Evolutionary conservation across 192 early-diverging fungal species (phyloP).

Genomic region (Linnemannia schmuckeri): DNA sequence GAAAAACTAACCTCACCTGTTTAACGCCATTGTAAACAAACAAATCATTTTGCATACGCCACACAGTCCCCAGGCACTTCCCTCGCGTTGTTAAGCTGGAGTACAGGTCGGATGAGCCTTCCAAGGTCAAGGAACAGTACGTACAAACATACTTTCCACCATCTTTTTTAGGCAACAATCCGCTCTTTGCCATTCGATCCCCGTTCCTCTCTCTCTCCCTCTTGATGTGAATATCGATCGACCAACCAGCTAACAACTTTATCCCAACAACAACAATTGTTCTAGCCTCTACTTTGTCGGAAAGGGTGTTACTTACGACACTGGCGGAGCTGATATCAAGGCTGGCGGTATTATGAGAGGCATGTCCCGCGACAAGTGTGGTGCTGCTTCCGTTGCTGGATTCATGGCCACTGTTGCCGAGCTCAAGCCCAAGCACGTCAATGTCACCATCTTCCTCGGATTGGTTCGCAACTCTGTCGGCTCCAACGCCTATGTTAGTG

Average conservation of each 20-base stretch:
- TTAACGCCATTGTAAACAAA: slow-evolving; percentile 9
- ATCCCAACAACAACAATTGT: not conserved
- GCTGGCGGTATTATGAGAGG: slow-evolving; percentile 84
- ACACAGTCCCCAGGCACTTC: slow-evolving; percentile 69
- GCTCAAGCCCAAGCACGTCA: slow-evolving; percentile 73
- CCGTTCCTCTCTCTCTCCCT: slow-evolving; percentile 14
- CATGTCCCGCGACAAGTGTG: slow-evolving; percentile 94
- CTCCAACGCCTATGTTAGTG: slow-evolving; percentile 83
- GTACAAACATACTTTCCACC: not conserved
- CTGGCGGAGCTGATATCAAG: slow-evolving; percentile 91
- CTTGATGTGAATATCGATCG: slow-evolving; percentile 9
- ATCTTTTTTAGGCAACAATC: not conserved
- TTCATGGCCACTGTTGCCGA: slow-evolving; percentile 81
- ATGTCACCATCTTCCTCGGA: slow-evolving; percentile 78
- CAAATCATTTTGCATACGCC: not conserved
- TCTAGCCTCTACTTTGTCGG: slow-evolving; percentile 84
- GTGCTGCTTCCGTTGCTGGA: slow-evolving; percentile 86
- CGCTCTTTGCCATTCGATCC: not conserved
- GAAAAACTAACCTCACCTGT: not conserved
- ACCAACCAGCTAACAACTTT: slow-evolving; percentile 6
- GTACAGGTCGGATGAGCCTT: slow-evolving; percentile 78
- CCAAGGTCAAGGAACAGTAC: slow-evolving; percentile 82
- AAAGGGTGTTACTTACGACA: slow-evolving; percentile 94
- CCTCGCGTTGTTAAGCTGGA: slow-evolving; percentile 76
- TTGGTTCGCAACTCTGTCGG: slow-evolving; percentile 90